phyloP scores from a whole-genome alignment of 1,284 basidiomycete species.

The Ustilago nuda region DNA sequence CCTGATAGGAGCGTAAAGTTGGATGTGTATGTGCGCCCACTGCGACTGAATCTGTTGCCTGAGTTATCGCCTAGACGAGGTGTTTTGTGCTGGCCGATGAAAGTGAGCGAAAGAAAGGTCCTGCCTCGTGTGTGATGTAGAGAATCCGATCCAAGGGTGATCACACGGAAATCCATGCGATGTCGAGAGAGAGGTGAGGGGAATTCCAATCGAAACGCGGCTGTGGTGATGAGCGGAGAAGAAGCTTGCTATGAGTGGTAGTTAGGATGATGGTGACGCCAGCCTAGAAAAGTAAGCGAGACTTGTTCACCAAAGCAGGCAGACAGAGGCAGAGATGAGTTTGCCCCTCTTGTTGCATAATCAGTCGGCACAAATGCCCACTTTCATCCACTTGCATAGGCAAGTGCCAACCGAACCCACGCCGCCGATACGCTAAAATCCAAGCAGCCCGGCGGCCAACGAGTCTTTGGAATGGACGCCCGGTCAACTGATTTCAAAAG shows the following conservation, averaged over 20 bases:
- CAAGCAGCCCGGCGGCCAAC: background rate
- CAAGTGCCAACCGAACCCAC: background rate
- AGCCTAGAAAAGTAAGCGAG: background rate
- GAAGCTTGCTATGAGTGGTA: background rate
- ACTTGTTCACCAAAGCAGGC: background rate
- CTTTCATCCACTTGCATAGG: background rate
- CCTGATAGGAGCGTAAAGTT: background rate
- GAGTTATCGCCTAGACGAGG: too few relatives aligned
- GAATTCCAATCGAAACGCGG: background rate
- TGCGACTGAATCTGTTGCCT: too few relatives aligned
- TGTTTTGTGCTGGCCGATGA: background rate
- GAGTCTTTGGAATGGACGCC: background rate
- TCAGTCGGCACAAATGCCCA: background rate
- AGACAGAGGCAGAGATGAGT: background rate
- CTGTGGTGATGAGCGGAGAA: background rate
- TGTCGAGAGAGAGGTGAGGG: background rate
- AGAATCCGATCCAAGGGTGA: background rate
- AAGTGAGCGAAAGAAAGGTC: background rate
- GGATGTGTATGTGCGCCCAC: background rate
- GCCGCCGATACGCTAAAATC: conserved; percentile 2
- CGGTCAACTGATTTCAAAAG: background rate
- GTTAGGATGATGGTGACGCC: background rate
- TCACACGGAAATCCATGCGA: background rate
- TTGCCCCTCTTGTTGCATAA: background rate
- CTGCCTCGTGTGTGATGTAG: background rate